A percentile compares a stretch with the other conserved stretches of the same genome.
Evolutionary conservation across 768 basidiomycete genomes (phyloP).

Genomic region (Pulveroboletus sp.): DNA sequence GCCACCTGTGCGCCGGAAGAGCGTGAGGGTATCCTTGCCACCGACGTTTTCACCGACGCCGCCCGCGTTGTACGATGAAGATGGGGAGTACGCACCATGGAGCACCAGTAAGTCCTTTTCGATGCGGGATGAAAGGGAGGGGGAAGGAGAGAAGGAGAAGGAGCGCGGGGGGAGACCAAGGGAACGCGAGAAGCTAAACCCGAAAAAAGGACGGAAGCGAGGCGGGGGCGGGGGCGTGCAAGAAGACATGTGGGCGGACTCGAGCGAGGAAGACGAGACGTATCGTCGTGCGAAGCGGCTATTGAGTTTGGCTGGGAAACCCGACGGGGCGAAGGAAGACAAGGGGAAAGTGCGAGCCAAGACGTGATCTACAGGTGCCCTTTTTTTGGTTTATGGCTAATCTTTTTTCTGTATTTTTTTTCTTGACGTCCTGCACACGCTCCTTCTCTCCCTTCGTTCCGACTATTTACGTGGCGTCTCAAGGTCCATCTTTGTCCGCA

Average conservation of each 20-base stretch:
- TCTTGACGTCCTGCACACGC: background rate
- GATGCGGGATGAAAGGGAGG: background rate
- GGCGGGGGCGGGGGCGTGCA: background rate
- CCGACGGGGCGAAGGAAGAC: background rate
- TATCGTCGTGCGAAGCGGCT: conserved; percentile 55
- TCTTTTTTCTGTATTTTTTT: background rate
- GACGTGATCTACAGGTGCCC: background rate
- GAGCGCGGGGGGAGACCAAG: background rate
- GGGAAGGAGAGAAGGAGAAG: background rate
- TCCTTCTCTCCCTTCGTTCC: background rate
- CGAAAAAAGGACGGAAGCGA: background rate
- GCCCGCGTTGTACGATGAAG: conserved; percentile 55
- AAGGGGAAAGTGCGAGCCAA: conserved; percentile 5
- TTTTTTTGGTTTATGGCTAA: background rate
- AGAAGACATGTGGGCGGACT: conserved; percentile 63
- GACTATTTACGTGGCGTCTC: background rate
- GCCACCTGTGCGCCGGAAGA: conserved; percentile 45
- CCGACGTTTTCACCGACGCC: conserved; percentile 75
- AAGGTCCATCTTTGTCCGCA: background rate
- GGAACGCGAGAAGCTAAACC: conserved; percentile 5
- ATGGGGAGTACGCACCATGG: conserved; percentile 21
- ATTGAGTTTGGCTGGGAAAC: conserved; percentile 43
- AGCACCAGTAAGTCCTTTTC: conserved; percentile 1
- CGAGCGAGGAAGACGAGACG: conserved; percentile 69
- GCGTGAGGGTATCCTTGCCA: conserved; percentile 71